Conservation (phyloP, 1,284 basidiomycete genomes). For the Mycena citricolor region DNA sequence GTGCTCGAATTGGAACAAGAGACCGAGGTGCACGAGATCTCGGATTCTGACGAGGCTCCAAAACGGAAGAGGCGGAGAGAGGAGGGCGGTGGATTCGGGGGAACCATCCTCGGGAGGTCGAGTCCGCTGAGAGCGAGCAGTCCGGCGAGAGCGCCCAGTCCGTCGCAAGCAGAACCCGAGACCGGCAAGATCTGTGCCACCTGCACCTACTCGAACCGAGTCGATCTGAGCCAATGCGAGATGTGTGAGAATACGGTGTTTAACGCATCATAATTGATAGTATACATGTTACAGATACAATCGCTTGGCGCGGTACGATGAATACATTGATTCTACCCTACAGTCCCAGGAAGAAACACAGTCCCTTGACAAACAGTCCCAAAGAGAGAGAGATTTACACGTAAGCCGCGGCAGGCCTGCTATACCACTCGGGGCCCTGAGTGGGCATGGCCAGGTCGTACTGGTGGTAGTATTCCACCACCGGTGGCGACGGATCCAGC, state of each 20-base stretch:
- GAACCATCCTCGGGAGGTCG: constrained; percentile 58
- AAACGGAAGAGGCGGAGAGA: constrained; percentile 41
- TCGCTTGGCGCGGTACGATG: constrained; percentile 9
- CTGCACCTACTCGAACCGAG: constrained; percentile 48
- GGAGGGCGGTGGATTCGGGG: constrained; percentile 72
- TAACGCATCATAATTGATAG: constrained; percentile 12
- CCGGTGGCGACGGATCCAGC: constrained; percentile 8
- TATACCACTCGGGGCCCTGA: constrained; percentile 15
- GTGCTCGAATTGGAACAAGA: constrained; percentile 64
- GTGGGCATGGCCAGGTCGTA: constrained; percentile 5
- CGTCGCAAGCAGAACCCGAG: constrained; percentile 19
- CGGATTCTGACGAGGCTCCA: constrained; percentile 51
- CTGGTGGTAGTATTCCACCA: constrained; percentile 6
- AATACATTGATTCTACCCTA: constrained; percentile 24
- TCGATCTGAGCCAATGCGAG: constrained; percentile 37
- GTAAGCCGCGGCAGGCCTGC: constrained; percentile 39
- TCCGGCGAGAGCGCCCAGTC: too few relatives aligned
- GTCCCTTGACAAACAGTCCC: constrained; percentile 23
- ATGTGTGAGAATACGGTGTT: constrained; percentile 37
- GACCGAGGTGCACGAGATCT: constrained; percentile 56
- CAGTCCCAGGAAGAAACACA: constrained; percentile 27
- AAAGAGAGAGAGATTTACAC: constrained; percentile 29
- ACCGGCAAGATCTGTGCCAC: constrained; percentile 38
- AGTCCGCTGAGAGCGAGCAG: too few relatives aligned
- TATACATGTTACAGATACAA: constrained; percentile 22